These are phyloP conservation scores for Spathaspora girioi DNA, from an alignment of 805 yeast species.

Conservation along the genomic window DNA sequence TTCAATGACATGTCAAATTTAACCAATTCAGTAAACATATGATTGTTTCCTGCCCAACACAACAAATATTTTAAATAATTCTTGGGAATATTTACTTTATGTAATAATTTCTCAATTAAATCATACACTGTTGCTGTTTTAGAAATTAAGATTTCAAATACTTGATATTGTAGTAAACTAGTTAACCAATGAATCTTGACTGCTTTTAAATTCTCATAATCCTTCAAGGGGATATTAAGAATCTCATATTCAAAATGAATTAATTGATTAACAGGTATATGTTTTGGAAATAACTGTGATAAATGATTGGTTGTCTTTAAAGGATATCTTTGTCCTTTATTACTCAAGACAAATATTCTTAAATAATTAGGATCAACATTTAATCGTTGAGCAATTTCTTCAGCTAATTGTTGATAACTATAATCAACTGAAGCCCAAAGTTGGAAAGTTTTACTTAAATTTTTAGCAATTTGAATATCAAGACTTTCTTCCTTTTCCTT, in stretches of 20 bases:
- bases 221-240: conserved; percentile 68
- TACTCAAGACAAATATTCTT: conserved; percentile 60
- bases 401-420: conserved; percentile 56
- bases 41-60: conserved; percentile 53
- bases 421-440: conserved; percentile 69
- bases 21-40: conserved; percentile 34
- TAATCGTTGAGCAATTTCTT: conserved; percentile 53
- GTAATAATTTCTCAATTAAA: conserved; percentile 52
- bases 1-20: conserved; percentile 34
- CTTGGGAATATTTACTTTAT: conserved; percentile 49
- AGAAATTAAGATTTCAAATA: conserved; percentile 67
- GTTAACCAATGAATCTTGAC: conserved; percentile 71
- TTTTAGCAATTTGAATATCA: conserved; percentile 16
- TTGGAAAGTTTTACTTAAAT: conserved; percentile 36
- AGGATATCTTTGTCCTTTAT: conserved; percentile 56
- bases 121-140: conserved; percentile 50
- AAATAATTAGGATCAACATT: conserved; percentile 56
- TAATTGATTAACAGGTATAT: conserved; percentile 42
- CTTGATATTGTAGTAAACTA: conserved; percentile 64
- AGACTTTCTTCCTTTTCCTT: conserved; percentile 5
- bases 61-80: conserved; percentile 45
- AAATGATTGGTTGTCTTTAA: conserved; percentile 30
- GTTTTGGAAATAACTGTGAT: conserved; percentile 39
- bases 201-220: conserved; percentile 71
- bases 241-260: conserved; percentile 67